Evolutionary conservation across 176 grass and related monocot genomes (phyloP).

Genomic region (Echinochloa phyllopogon): DNA sequence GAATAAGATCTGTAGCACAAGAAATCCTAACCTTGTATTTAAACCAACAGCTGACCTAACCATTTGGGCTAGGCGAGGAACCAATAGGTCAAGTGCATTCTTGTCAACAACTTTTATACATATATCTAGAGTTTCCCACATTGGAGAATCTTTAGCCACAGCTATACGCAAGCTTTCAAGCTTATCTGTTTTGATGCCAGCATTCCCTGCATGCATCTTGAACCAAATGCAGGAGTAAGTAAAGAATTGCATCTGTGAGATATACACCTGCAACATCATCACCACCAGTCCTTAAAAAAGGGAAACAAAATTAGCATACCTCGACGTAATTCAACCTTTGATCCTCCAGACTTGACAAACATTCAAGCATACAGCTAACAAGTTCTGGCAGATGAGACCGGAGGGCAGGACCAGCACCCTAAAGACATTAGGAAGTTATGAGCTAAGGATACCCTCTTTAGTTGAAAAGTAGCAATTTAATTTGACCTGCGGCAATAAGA

Average conservation of each 20-base stretch:
- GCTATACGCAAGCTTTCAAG: conserved; percentile 87
- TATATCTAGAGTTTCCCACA: conserved; percentile 99
- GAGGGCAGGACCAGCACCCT: conserved; percentile 85
- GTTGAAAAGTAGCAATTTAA: conserved; percentile 16
- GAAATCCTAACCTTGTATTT: conserved; percentile 81
- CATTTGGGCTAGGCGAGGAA: conserved; percentile 93
- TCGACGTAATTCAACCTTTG: conserved; percentile 98
- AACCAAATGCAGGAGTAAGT: conserved; percentile 49
- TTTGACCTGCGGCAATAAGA: not conserved
- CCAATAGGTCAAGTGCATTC: conserved; percentile 77
- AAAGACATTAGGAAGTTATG: conserved; percentile 39
- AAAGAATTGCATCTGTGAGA: conserved; percentile 33
- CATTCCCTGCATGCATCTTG: conserved; percentile 94
- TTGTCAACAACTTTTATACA: conserved; percentile 87
- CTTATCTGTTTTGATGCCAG: conserved; percentile 90
- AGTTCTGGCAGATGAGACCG: conserved; percentile 82
- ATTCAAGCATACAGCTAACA: conserved; percentile 96
- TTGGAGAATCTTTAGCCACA: conserved; percentile 98
- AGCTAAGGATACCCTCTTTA: conserved; percentile 12
- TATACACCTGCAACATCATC: conserved; percentile 31
- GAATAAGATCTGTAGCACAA: conserved; percentile 35
- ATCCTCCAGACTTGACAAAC: conserved; percentile 95
- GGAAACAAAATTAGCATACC: conserved; percentile 56
- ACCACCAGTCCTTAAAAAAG: not conserved
- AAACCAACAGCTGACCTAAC: conserved; percentile 91